Base-by-base conservation (phyloP, 2,329 filamentous ascomycete species). In the Neonectria magnoliae region DNA sequence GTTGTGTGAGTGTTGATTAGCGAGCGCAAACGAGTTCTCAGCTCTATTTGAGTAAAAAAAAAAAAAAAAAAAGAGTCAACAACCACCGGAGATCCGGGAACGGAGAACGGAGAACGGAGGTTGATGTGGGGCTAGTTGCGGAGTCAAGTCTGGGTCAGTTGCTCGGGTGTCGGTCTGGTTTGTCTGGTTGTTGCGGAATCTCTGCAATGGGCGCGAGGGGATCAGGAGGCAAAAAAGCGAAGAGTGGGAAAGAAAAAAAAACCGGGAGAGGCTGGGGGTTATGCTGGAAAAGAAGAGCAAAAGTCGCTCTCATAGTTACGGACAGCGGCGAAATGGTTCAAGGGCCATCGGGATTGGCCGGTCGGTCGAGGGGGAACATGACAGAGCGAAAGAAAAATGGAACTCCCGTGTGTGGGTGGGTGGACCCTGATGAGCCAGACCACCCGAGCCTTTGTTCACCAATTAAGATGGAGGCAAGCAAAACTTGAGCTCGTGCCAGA, bases 281-380 rank as follows among this genome's bases (percentile, higher is more conserved):
- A 58, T 58, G 58, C 29, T 10, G 44, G 31, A 42, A 38, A 31
- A 54, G 52, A 62, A 51, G 44, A 51, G 36, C 60, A 69, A 73
- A 72, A 63, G 62, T 68, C 68, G 70, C 71, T 67, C 41, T 56
- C 41, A 61, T 50, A 62, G 57, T 58, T 54, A 33, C 41, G 36
- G 55, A 50, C 67, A 59, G 64, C 61, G 69, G 70, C 68, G 62
- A 70, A 73, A 71, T 60, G 68, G 71, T 65, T 54, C 51, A 64
- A 55, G 52, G 65, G 47, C 62, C 64, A 64, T 64, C 53, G 64
- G 64, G 70, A 74, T 74, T 74, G 72, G 72, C 57, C 58, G 57
- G 60, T 64, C 72, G 72, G 72, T 60, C 66, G 72, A 74, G 68
- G 65, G 71, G 50, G 41, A 44, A 59, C 22, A 47, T 55, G 36